phyloP scores from a whole-genome alignment of 1,284 basidiomycete species.

The Trametes hirsuta region DNA sequence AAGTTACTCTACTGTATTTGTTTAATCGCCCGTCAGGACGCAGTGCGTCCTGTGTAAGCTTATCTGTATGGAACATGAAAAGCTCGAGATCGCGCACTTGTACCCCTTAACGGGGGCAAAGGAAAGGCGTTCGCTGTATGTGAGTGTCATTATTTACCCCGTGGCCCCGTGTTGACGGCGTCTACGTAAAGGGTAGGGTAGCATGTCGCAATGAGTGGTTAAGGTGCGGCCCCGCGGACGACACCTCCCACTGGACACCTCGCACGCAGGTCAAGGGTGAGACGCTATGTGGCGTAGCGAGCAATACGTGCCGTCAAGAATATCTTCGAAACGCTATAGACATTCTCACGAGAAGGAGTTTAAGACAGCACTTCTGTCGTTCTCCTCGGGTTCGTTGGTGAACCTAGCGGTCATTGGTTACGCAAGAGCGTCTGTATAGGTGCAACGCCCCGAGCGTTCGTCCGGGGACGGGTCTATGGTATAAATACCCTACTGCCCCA shows the following conservation, averaged over 20 bases:
- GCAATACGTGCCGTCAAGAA: neutral
- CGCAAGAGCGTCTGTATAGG: neutral
- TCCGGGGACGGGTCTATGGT: no score
- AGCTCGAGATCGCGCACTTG: neutral
- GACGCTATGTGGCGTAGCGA: no score
- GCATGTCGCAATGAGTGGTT: no score
- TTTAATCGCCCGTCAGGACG: neutral
- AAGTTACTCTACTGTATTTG: neutral
- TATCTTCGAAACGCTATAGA: neutral
- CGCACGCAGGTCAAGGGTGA: no score
- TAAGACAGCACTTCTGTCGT: neutral
- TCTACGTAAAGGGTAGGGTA: no score
- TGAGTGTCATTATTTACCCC: no score
- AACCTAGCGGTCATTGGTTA: neutral
- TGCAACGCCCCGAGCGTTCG: neutral
- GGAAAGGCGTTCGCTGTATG: no score
- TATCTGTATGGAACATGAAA: neutral
- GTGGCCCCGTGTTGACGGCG: no score
- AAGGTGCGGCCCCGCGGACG: no score
- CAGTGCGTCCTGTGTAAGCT: neutral
- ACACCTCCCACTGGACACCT: no score
- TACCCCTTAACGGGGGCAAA: no score
- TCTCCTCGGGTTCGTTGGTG: neutral
- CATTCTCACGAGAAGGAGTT: neutral
- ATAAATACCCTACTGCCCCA: no score